Conservation (phyloP, 1,139 yeast genomes). For the Lodderomyces parapsilosis region DNA sequence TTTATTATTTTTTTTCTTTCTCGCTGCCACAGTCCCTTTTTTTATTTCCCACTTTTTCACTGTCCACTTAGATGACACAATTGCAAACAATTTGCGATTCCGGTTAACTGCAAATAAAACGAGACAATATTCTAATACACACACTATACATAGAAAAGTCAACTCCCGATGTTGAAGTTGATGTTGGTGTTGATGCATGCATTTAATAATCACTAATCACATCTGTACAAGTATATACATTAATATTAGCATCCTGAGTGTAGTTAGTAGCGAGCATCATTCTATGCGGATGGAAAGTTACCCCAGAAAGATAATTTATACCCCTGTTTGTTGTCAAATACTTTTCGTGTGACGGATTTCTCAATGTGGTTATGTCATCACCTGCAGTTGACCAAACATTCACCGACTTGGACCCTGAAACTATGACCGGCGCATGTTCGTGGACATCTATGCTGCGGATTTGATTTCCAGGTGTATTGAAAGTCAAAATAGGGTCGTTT, state of each 20-base stretch:
- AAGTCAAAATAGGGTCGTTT: constrained; percentile 68
- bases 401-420: constrained; percentile 81
- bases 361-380: constrained; percentile 61
- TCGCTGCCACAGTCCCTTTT: not conserved
- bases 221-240: constrained; percentile 53
- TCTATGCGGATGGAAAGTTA: constrained; percentile 89
- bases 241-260: constrained; percentile 74
- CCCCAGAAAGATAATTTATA: constrained; percentile 56
- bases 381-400: constrained; percentile 89
- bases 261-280: constrained; percentile 90
- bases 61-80: not conserved
- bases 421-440: constrained; percentile 93
- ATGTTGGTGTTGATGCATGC: too few species aligned
- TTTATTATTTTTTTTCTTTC: not conserved
- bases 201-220: constrained; percentile 35
- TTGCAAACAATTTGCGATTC: not conserved
- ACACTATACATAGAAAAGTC: too few species aligned
- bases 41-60: not conserved
- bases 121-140: too few species aligned
- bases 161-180: too few species aligned
- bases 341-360: constrained; percentile 47
- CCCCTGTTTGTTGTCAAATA: constrained; percentile 43
- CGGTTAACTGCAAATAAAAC: not conserved
- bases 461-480: constrained; percentile 55
- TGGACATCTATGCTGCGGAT: constrained; percentile 81